phyloP scores from a whole-genome alignment of 257 asterid genomes.

The Linaria vulgaris region DNA sequence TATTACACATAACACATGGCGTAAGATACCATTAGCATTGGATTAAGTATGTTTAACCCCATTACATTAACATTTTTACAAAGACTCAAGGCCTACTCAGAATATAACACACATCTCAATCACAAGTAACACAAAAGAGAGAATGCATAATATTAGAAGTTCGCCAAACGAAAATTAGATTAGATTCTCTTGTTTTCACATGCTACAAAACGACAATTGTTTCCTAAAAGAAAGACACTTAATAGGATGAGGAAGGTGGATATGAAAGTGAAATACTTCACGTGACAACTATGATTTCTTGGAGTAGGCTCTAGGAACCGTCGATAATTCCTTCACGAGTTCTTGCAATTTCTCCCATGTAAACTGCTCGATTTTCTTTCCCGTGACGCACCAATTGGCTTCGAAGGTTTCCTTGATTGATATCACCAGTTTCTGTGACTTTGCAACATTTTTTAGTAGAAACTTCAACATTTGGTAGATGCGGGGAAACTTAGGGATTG shows the following conservation, averaged over 20 bases:
- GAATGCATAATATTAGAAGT: too few relatives aligned
- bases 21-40: too few relatives aligned
- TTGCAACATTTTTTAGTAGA: neutral
- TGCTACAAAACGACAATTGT: too few relatives aligned
- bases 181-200: too few relatives aligned
- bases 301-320: slow-evolving; percentile 19
- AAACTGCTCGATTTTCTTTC: neutral
- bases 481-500: neutral
- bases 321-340: neutral
- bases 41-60: too few relatives aligned
- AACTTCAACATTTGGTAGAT: neutral
- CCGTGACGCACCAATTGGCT: neutral
- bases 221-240: neutral
- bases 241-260: neutral
- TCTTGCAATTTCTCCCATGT: slow-evolving; percentile 8
- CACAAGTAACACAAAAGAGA: too few relatives aligned
- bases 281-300: slow-evolving; percentile 10
- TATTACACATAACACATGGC: too few relatives aligned
- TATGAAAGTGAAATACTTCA: neutral
- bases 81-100: too few relatives aligned
- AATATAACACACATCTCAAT: too few relatives aligned
- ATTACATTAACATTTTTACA: too few relatives aligned
- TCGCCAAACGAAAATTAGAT: too few relatives aligned
- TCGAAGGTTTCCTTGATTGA: too few relatives aligned
- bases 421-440: neutral